Percentiles rank a stretch among this genome's conserved stretches.
phyloP scores from a whole-genome alignment of 805 yeast species.

The Saturnispora dispora region DNA sequence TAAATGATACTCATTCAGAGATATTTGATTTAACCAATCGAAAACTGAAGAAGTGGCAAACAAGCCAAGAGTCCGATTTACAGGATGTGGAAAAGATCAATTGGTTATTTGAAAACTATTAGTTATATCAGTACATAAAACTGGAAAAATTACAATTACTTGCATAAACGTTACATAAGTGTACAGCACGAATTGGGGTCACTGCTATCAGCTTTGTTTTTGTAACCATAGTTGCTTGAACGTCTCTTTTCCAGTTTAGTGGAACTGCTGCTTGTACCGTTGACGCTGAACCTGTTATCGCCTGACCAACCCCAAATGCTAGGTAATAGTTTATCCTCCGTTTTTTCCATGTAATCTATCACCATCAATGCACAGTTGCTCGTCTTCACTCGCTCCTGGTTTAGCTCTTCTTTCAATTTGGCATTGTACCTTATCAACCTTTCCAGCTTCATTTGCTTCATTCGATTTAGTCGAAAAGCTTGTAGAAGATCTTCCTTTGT shows the following conservation, averaged over 20 bases:
- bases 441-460: constrained; percentile 43
- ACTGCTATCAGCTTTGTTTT: constrained; percentile 9
- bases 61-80: constrained; percentile 18
- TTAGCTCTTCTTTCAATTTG: constrained; percentile 42
- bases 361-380: constrained; percentile 48
- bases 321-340: constrained; percentile 41
- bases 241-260: neutral
- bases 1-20: constrained; percentile 11
- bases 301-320: constrained; percentile 30
- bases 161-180: constrained; percentile 11
- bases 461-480: constrained; percentile 36
- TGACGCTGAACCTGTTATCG: constrained; percentile 4
- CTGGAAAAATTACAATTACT: neutral
- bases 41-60: constrained; percentile 30
- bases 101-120: constrained; percentile 13
- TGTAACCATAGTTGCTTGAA: neutral
- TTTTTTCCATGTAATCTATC: constrained; percentile 34
- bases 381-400: constrained; percentile 52
- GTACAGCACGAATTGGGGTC: constrained; percentile 21
- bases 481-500: constrained; percentile 12
- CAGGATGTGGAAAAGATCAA: constrained; percentile 34
- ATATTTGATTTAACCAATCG: constrained; percentile 30
- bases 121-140: neutral
- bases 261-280: neutral
- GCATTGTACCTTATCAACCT: constrained; percentile 50